A percentile compares a stretch with the other conserved stretches of the same genome.
phyloP scores from a whole-genome alignment of 495 filamentous ascomycete genomes.

The Hypoxylon fuscum region DNA sequence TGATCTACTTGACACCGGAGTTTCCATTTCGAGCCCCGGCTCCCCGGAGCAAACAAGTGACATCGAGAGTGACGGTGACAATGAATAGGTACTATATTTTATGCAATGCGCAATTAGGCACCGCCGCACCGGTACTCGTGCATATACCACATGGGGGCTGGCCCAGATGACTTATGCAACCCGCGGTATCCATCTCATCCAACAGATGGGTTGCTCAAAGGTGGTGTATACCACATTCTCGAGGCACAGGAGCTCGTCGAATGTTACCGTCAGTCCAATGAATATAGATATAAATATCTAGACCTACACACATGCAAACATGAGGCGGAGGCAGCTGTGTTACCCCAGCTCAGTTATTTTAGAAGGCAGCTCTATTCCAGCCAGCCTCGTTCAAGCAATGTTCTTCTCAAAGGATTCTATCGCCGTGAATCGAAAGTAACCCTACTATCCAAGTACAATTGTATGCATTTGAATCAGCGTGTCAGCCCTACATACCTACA shows the following conservation, averaged over 20 bases:
- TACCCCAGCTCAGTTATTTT: background rate
- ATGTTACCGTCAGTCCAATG: no score
- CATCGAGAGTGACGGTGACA: no score
- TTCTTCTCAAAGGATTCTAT: background rate
- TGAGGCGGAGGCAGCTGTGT: background rate
- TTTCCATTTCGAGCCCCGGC: no score
- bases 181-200: slow-evolving; percentile 1
- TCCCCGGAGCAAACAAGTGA: no score
- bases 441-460: background rate
- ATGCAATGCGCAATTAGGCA: background rate
- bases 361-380: background rate
- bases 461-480: background rate
- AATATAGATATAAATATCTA: background rate
- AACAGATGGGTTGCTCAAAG: background rate
- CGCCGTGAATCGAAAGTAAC: background rate
- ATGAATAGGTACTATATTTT: no score
- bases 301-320: slow-evolving; percentile 2
- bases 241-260: background rate
- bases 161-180: background rate
- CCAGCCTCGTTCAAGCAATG: background rate
- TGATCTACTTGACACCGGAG: no score
- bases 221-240: slow-evolving; percentile 7
- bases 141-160: slow-evolving; percentile 10
- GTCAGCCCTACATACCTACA: background rate
- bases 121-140: slow-evolving; percentile 23